Evolutionary conservation across 2,329 filamentous ascomycete species (phyloP), one percentile per base, ranked within the genome.

Genomic region (Pseudogymnoascus destructans): DNA sequence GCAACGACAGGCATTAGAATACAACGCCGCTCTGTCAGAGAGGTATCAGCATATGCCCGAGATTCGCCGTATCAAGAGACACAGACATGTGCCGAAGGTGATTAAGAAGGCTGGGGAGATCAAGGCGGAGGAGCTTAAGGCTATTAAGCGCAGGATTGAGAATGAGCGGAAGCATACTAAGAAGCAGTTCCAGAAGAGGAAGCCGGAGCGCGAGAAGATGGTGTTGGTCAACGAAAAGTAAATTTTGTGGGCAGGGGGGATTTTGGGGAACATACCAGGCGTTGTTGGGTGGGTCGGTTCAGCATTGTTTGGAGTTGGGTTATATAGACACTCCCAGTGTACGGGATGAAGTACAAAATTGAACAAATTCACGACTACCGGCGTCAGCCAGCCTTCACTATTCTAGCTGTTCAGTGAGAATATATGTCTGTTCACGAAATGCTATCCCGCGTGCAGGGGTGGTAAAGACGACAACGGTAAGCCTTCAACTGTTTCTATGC

Each of bases 101-200:
- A 83, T 97, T 64, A 96, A 95, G 84, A 97, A 96, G 81, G 92
- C 92, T 3, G 84, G 80, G 55, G 87, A 95, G 76, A 97, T 97
- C 74, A 98, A 98, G 82, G 75, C 75, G 59, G 89, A 95, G 69
- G 93, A 97, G 72, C 72, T 96, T 66, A 84, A 83, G 72, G 81
- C 88, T 32, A 87, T 96, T 71, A 95, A 95, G 82, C 79, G 89
- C 66, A 84, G 84, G 65, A 88, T 95, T 68, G 93, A 98, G 77
- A 98, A 98, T 70, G 88, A 95, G 73, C 80, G 93, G 64, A 89
- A 88, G 71, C 92, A 98, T 72, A 86, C 83, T 60, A 89, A 86
- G 76, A 92, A 93, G 76, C 85, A 89, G 66, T 82, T 86, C 65
- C 77, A 85, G 70, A 80, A 81, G 71, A 77, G 88, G 66, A 80